Base-by-base conservation (phyloP, 352 stramenopile species). In the Phytophthora cactorum region DNA sequence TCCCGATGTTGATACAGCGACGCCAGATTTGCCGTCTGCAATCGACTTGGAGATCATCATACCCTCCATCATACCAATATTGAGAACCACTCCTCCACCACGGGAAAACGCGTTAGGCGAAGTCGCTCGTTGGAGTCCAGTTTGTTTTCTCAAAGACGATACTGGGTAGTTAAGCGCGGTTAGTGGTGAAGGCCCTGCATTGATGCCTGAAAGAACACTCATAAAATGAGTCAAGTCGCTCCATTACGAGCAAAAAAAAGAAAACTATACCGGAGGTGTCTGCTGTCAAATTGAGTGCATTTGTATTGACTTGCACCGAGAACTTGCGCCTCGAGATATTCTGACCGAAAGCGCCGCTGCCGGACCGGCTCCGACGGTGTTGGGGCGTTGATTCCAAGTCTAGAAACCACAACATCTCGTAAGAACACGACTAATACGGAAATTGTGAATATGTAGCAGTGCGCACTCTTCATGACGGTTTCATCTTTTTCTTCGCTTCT, bases 11-110 rank as follows among this genome's bases (percentile, higher is more conserved):
- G 68, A 36, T 41, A 54, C 45, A 44, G 43, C 15, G 9, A 46
- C 43, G n/a, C 17, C 49, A 52, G 57, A 4, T 12, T 63, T 73
- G 4, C 39, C 44, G 9, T 77, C 64, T 9, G 46, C 38, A 32
- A 55, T 45, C 12, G 69, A 49, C 28, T 68, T 66, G 1, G 65
- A 65, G 12, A 74, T 59, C 3, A 41, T 29, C 32, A 63, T 63
- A 4, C 56, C 56, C 44, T 77, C 63, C 54, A 70, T 63, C 14
- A 51, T 59, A 4, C 69, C 75, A 27, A 78, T 54, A n/a, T 38
- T 76, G 10, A 80, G 51, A 56, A 75, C 74, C 10, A 76, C 68
- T 3, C 68, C 71, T 9, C 56, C 68, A 14, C 45, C 41, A 8
- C 29, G 49, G 17, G 54, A 22, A 36, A 62, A 70, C 3, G 54